phyloP scores from a whole-genome alignment of 1,139 yeast species.

The Debaryomycetaceae sp. region DNA sequence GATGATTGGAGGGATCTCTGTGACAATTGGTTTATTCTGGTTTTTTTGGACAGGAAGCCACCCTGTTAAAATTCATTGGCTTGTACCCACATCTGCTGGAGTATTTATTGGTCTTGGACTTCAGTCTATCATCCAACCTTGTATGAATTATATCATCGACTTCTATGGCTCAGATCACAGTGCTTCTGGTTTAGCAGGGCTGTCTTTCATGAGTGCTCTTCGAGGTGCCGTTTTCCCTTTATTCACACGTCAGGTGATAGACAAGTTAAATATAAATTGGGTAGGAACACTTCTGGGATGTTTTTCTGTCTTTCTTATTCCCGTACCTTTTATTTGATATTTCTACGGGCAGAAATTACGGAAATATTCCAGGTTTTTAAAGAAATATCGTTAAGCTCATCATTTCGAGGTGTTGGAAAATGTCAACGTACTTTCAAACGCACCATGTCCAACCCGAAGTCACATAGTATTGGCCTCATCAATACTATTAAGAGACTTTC shows the following conservation, averaged over 20 bases:
- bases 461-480: too few relatives aligned
- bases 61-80: slow-evolving; percentile 63
- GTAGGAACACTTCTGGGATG: slow-evolving; percentile 77
- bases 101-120: slow-evolving; percentile 65
- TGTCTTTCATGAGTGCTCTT: slow-evolving; percentile 67
- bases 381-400: too few relatives aligned
- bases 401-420: too few relatives aligned
- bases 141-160: slow-evolving; percentile 70
- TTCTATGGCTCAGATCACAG: slow-evolving; percentile 67
- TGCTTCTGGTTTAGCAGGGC: slow-evolving; percentile 86
- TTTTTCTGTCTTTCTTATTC: slow-evolving; percentile 56
- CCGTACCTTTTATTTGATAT: slow-evolving; percentile 78
- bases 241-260: slow-evolving; percentile 64
- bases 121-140: slow-evolving; percentile 63
- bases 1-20: slow-evolving; percentile 56
- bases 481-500: too few relatives aligned
- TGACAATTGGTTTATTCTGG: slow-evolving; percentile 74
- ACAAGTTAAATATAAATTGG: slow-evolving; percentile 75
- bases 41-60: slow-evolving; percentile 74
- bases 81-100: slow-evolving; percentile 67
- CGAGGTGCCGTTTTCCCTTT: slow-evolving; percentile 52
- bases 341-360: too few relatives aligned
- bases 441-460: too few relatives aligned
- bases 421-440: too few relatives aligned
- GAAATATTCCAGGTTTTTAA: too few relatives aligned